Evolutionary conservation across 495 filamentous ascomycete genomes (phyloP).

Genomic region (Penicillium argentinense): DNA sequence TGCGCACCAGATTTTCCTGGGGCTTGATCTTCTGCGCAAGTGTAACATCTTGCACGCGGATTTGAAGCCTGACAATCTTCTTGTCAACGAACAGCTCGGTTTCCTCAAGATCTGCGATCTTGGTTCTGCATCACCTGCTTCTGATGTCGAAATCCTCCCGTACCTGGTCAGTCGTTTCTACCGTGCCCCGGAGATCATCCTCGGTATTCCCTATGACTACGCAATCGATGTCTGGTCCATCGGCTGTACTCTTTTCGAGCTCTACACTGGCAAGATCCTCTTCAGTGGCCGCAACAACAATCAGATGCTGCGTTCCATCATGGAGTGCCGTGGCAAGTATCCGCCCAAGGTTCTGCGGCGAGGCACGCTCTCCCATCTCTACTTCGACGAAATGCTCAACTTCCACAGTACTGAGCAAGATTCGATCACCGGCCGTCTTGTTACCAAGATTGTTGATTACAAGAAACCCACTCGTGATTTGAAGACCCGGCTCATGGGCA

Average conservation of each 20-base stretch:
- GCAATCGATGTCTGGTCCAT: conserved; percentile 97
- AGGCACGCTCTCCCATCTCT: conserved; percentile 66
- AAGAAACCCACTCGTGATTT: conserved; percentile 83
- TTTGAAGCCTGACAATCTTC: conserved; percentile 94
- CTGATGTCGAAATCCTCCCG: conserved; percentile 86
- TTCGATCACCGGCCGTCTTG: conserved; percentile 77
- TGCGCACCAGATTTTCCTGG: conserved; percentile 91
- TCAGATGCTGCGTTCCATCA: conserved; percentile 92
- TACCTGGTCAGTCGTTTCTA: conserved; percentile 98
- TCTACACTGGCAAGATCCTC: conserved; percentile 96
- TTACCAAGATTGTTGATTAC: conserved; percentile 66
- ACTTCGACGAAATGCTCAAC: conserved; percentile 86
- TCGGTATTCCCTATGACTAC: conserved; percentile 92
- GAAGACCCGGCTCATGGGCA: conserved; percentile 69
- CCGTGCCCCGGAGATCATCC: conserved; percentile 92
- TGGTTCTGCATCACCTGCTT: conserved; percentile 86
- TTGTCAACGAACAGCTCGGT: conserved; percentile 83
- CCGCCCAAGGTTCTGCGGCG: conserved; percentile 81
- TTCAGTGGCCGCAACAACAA: conserved; percentile 96
- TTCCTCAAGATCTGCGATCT: conserved; percentile 93
- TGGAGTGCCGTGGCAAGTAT: conserved; percentile 94
- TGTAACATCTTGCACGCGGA: conserved; percentile 94
- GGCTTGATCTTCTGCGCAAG: conserved; percentile 78
- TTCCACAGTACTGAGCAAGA: conserved; percentile 87
- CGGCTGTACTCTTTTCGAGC: conserved; percentile 93